Evolutionary conservation across 495 filamentous ascomycete species (phyloP), one percentile per base, ranked within the genome.

Genomic region (Schizothecium vesticola): DNA sequence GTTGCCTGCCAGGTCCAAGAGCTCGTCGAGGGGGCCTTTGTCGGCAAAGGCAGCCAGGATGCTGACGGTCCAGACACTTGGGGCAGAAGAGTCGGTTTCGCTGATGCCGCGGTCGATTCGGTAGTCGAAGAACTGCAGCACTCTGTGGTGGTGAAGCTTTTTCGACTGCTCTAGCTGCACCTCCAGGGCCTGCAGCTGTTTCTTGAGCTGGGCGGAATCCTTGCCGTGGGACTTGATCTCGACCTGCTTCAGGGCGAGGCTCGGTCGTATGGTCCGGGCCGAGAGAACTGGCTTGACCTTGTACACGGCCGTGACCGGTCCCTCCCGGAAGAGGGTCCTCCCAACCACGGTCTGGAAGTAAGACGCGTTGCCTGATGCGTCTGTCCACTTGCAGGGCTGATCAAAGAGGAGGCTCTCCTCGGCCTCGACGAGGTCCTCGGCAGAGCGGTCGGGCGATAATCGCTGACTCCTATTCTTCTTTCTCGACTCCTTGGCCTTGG

Each of bases 1-100:
- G n/a, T 84, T 85, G 31, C 89, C 91, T 29, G 91, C 86, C 61
- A 93, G 84, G 51, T 92, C 90, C 61, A 99, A 82, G 19, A 95
- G 81, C 62, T 97, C 93, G 3, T 88, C 85, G 2, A 99, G 80
- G 1, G 95, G 91, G 0, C 93, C 93, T 76, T 91, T 93, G 33
- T 91, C 89, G 1, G 90, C 89, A 70, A 91, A 85, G 60, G 93
- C 90, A 23, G 85, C 86, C n/a, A 97, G 84, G 5, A 94, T 80
- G 69, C 85, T 90, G n/a, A 97, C 86, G n/a, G 85, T 89, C 92
- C 93, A 97, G 23, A 79, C 75, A 28, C 79, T 76, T 0, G 73
- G 71, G 26, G 72, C 68, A 3, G 75, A 67, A 22, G 77, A 76
- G 25, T 83, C 79, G 3, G 71, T 73, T 16, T 81, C 80, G 63